phyloP scores from a whole-genome alignment of 1,284 basidiomycete species.

The Cutaneotrichosporon arboriforme region DNA sequence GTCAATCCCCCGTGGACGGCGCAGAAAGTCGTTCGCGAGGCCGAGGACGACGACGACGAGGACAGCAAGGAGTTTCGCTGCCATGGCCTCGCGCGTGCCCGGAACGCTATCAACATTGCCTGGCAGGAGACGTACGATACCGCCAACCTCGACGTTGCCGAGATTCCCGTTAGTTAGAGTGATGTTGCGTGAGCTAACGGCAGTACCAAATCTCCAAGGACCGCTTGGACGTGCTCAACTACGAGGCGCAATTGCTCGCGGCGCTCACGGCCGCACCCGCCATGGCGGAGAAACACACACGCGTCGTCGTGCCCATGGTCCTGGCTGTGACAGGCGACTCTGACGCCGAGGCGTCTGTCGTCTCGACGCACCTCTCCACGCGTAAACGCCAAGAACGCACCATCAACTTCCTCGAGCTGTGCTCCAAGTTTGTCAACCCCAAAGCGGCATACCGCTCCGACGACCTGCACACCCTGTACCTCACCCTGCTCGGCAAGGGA shows the following conservation, averaged over 20 bases:
- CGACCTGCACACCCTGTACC: conserved; percentile 64
- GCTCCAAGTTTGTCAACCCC: conserved; percentile 85
- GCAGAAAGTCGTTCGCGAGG: conserved; percentile 9
- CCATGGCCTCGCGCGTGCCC: conserved; percentile 30
- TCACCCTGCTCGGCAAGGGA: conserved; percentile 74
- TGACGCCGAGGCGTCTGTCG: conserved; percentile 10
- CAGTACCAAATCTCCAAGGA: conserved; percentile 60
- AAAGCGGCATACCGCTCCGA: conserved; percentile 72
- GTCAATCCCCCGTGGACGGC: conserved; percentile 35
- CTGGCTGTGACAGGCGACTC: conserved; percentile 47
- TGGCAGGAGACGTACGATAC: conserved; percentile 25
- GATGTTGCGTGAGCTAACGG: conserved; percentile 9
- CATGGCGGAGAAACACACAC: conserved; percentile 76
- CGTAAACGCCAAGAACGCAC: conserved; percentile 52
- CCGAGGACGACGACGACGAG: conserved; percentile 22
- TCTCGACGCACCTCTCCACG: conserved; percentile 34
- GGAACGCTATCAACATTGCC: conserved; percentile 15
- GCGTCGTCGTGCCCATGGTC: conserved; percentile 72
- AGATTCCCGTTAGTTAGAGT: conserved; percentile 28
- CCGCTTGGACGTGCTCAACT: conserved; percentile 67
- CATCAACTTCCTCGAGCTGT: conserved; percentile 71
- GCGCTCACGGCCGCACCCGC: conserved; percentile 62
- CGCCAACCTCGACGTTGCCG: conserved; percentile 26
- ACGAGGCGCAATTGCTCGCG: conserved; percentile 71
- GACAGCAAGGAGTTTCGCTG: conserved; percentile 44